Evolutionary conservation across 306 rosid species (phyloP), one percentile per base, ranked within the genome.

Genomic region (Citrullus mucosospermus): DNA sequence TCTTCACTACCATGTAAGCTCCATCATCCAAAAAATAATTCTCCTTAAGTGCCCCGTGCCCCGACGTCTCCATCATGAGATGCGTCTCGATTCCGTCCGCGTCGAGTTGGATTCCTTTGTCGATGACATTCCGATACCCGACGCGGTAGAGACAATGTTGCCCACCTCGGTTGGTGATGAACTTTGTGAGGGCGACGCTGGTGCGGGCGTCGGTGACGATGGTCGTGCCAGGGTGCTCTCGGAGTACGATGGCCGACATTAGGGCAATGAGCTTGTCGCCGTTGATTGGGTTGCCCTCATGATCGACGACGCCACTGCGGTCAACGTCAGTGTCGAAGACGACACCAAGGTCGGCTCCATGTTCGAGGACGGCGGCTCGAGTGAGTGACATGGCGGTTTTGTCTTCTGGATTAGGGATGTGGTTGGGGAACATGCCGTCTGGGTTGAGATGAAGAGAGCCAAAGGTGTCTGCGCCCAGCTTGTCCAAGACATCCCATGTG

Each of bases 41-140:
- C 84, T 94, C 98, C 81, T 84, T 92, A 12, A 94, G 91, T 71
- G 98, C 97, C 58, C 98, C 97, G 48, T 90, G 97, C 13, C 98
- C 96, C 8, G 97, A 92, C 0, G 98, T 92, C 81, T 94, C 97
- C 92, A 94, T 92, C 98, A 89, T 92, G 16, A 92, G 91, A 83
- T 87, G 93, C 2, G 98, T 71, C 76, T 92, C 93, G 75, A 92
- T 79, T 15, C 97, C 97, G 2, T 87, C 95, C 6, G 41, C 32
- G 17, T 92, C 89, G 2, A 94, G 91, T n/a, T 85, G 93, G 53
- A 82, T 88, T 57, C 96, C 97, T 83, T 92, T 92, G 28, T 92
- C 98, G 51, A 92, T 92, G 16, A 94, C 98, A 78, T 94, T 94
- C 1, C 95, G 61, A 58, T 94, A 94, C 18, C 97, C 98, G 10